phyloP scores from a whole-genome alignment of 441 rosid genomes.

The Rhodomyrtus psidioides region DNA sequence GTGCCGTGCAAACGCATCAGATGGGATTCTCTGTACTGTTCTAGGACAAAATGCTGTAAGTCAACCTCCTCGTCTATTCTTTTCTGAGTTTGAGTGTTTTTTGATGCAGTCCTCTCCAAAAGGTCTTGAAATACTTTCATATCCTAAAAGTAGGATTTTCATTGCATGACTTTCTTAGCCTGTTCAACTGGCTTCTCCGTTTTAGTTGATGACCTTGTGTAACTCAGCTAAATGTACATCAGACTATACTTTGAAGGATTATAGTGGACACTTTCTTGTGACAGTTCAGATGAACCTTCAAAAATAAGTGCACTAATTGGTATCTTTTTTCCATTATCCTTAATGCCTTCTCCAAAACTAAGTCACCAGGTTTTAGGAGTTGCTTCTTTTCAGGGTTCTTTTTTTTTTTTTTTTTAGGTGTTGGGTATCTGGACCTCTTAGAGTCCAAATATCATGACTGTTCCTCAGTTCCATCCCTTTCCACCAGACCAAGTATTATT shows the following conservation, averaged over 20 bases:
- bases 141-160: not conserved
- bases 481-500: not conserved
- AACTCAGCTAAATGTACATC: not conserved
- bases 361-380: not conserved
- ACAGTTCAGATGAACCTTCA: not conserved
- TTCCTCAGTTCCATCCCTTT: not conserved
- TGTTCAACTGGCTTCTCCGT: not conserved
- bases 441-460: not conserved
- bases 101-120: not conserved
- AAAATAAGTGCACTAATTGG: not conserved
- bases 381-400: not conserved
- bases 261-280: not conserved
- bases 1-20: constrained; percentile 94
- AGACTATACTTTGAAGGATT: not conserved
- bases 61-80: not conserved
- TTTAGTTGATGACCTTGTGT: not conserved
- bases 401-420: not conserved
- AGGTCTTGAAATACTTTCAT: not conserved
- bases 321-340: not conserved
- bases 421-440: not conserved
- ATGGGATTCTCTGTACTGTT: constrained; percentile 89
- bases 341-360: not conserved
- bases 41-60: constrained; percentile 98
- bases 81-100: not conserved
- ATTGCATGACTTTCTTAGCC: not conserved